Evolutionary conservation across 257 asterid genomes (phyloP).

Genomic region (Jasminum sambac): DNA sequence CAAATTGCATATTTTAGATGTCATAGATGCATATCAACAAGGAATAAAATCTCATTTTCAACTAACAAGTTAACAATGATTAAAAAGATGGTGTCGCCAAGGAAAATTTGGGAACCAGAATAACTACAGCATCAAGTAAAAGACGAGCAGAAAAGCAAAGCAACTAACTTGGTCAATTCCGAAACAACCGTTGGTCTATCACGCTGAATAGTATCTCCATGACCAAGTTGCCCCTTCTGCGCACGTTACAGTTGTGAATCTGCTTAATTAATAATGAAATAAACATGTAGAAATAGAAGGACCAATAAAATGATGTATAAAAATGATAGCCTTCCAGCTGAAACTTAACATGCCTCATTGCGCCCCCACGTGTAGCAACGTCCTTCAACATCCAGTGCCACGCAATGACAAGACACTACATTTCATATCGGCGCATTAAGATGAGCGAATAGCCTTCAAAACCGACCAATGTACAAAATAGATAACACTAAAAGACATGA

Average conservation of each 20-base stretch:
- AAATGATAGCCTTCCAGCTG: not conserved
- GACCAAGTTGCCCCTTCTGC: constrained; percentile 99
- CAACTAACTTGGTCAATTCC: constrained; percentile 65
- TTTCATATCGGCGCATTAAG: constrained; percentile 14
- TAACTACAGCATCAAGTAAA: not conserved
- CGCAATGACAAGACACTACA: constrained; percentile 91
- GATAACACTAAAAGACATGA: constrained; percentile 3
- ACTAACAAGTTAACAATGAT: not conserved
- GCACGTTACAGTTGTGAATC: constrained; percentile 4
- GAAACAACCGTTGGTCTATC: constrained; percentile 92
- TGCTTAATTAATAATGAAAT: not conserved
- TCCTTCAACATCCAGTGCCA: constrained; percentile 93
- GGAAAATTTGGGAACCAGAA: not conserved
- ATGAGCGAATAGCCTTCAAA: constrained; percentile 19
- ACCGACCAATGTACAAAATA: not conserved
- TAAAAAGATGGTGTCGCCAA: not conserved
- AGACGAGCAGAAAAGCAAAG: constrained; percentile 14
- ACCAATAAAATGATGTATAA: not conserved
- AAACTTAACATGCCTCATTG: constrained; percentile 64
- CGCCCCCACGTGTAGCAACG: constrained; percentile 99
- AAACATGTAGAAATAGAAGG: constrained; percentile 12
- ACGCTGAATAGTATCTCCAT: constrained; percentile 84
- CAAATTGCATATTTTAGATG: not conserved
- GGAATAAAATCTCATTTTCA: not conserved
- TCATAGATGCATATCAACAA: not conserved